Evolutionary conservation across 2,329 filamentous ascomycete species (phyloP), one percentile per base, ranked within the genome.

Genomic region (Trichophyton verrucosum): DNA sequence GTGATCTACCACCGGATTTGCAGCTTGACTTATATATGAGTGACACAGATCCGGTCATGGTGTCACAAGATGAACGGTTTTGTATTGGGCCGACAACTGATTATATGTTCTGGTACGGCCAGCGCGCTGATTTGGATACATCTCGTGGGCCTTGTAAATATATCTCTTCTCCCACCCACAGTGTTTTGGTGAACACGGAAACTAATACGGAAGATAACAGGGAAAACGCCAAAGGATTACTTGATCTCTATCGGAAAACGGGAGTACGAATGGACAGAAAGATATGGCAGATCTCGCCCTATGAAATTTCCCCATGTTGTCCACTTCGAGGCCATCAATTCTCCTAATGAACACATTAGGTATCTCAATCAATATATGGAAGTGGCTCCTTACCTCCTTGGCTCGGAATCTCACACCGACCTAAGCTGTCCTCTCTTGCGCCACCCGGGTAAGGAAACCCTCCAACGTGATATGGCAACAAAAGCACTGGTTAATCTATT

Each of bases 11-110:
- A 5, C 24, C 22, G 13, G 57, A 67, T 56, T 22, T 68, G 9
- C 65, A 66, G 58, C 59, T 57, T 7, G 44, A 11, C 36, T 47
- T 69, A 11, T 68, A 69, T 63, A 27, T 27, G 65, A 66, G 11
- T 27, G 22, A n/a, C 22, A 30, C 24, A 11, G 33, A 30, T 7
- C 27, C 27, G 27, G 27, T 30, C 6, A 30, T 27, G 20, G 1
- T 6, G 11, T 13, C 9, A 20, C 7, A 24, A 22, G 62, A 57
- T 8, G 22, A 57, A 9, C 30, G 22, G 6, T 64, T 63, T 47
- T 63, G 61, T 53, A 63, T 64, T 56, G 58, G 61, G 11, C 63
- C 61, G 13, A 63, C 56, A 55, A 44, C 60, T 2, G 63, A 63
- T 47, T 63, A 64, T 40, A 64, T 63, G 63, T 63, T 61, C n/a